Conservation (phyloP, 164 flowering plant species). For the Vitis riparia region DNA sequence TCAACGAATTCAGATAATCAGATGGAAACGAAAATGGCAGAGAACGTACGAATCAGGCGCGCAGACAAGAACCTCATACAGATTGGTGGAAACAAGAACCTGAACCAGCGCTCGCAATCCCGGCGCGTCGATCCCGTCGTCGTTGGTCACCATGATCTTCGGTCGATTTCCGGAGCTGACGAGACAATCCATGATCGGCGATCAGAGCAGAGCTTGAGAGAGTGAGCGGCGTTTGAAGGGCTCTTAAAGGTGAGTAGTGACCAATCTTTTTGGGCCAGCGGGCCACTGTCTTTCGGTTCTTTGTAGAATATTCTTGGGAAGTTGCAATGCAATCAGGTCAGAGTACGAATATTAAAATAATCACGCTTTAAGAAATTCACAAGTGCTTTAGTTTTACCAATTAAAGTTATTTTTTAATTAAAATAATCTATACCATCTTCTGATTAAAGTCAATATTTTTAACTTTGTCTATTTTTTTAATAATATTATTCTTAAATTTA, state of each 20-base stretch:
- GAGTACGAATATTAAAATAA: too few species aligned
- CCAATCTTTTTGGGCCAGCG: neutral
- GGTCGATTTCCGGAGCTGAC: slow-evolving; percentile 22
- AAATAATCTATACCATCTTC: too few species aligned
- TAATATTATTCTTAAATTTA: too few species aligned
- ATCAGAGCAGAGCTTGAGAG: neutral
- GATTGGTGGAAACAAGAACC: slow-evolving; percentile 65
- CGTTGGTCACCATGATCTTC: slow-evolving; percentile 78
- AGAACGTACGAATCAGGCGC: slow-evolving; percentile 84
- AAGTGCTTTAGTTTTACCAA: too few species aligned
- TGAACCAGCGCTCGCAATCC: slow-evolving; percentile 68
- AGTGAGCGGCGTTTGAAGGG: neutral
- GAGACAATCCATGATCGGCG: slow-evolving; percentile 22
- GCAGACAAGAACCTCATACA: slow-evolving; percentile 66
- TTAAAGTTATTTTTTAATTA: too few species aligned
- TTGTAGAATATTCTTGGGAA: neutral
- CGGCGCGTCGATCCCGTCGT: slow-evolving; percentile 90
- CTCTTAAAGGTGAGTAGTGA: too few species aligned
- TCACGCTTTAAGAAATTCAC: too few species aligned
- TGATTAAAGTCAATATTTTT: too few species aligned
- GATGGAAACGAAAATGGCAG: neutral
- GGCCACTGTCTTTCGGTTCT: neutral
- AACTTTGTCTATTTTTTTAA: too few species aligned
- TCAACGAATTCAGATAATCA: neutral
- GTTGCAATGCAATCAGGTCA: too few species aligned